These are phyloP conservation scores for Penicillium oxalicum DNA, from an alignment of 2,329 filamentous ascomycete species.

Conservation along the genomic window DNA sequence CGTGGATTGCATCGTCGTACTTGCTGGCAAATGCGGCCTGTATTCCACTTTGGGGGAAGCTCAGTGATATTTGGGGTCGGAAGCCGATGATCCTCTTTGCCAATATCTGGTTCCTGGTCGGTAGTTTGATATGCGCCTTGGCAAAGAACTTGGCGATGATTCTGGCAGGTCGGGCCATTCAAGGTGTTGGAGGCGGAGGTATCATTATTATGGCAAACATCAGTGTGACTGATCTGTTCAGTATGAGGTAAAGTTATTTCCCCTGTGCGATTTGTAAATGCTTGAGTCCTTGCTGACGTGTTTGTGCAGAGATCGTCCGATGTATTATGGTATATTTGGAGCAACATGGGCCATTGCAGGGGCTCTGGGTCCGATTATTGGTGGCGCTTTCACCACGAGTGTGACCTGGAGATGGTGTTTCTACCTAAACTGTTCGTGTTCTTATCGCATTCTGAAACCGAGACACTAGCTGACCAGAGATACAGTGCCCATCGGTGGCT, in stretches of 20 bases:
- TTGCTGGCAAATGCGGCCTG: constrained; percentile 43
- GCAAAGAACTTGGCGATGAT: constrained; percentile 57
- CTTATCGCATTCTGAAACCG: no score
- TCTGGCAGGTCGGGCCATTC: constrained; percentile 55
- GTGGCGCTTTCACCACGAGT: constrained; percentile 55
- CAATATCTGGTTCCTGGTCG: constrained; percentile 57
- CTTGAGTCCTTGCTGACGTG: constrained; percentile 6
- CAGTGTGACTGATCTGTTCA: constrained; percentile 58
- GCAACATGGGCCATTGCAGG: constrained; percentile 58
- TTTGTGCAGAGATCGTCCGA: constrained; percentile 44
- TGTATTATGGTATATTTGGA: constrained; percentile 59
- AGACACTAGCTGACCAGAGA: not conserved
- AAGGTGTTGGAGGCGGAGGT: constrained; percentile 60
- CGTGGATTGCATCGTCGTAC: constrained; percentile 46
- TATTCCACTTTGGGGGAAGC: constrained; percentile 56
- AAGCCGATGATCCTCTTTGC: constrained; percentile 57
- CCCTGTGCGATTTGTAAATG: not conserved
- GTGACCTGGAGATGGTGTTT: constrained; percentile 58
- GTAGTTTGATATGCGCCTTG: constrained; percentile 55
- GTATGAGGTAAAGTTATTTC: constrained; percentile 42
- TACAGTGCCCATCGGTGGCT: constrained; percentile 52
- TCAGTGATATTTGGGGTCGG: constrained; percentile 62
- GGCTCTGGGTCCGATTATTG: constrained; percentile 55
- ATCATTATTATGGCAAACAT: constrained; percentile 61
- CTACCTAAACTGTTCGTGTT: constrained; percentile 50